Conservation (phyloP, 1,139 yeast species). For the Magnusiomyces sp. region DNA sequence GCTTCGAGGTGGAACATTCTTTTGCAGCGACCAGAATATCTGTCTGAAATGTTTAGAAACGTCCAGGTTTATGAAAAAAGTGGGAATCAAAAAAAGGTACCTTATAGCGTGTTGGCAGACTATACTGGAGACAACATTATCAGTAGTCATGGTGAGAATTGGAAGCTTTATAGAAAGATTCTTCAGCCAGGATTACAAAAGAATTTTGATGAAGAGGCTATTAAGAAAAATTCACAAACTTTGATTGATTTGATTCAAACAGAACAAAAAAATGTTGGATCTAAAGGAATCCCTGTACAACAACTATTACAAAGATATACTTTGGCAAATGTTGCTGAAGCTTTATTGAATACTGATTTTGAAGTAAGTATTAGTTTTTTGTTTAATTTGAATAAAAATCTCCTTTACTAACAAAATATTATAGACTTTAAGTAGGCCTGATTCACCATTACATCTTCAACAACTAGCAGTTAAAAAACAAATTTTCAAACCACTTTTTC, state of each 20-base stretch:
- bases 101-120: constrained; percentile 45
- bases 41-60: constrained; percentile 42
- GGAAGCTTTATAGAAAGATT: constrained; percentile 44
- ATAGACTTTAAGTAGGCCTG: constrained; percentile 26
- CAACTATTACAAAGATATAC: constrained; percentile 42
- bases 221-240: constrained; percentile 15
- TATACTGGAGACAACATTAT: constrained; percentile 59
- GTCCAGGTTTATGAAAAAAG: constrained; percentile 48
- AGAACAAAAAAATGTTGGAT: constrained; percentile 9
- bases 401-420: constrained; percentile 3
- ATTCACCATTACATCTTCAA: constrained; percentile 35
- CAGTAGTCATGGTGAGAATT: constrained; percentile 49
- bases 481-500: constrained; percentile 47
- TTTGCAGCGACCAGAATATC: constrained; percentile 42
- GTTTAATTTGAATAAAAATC: not conserved
- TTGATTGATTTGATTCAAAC: constrained; percentile 17
- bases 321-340: constrained; percentile 45
- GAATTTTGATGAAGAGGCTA: constrained; percentile 36
- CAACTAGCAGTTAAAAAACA: constrained; percentile 43
- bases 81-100: constrained; percentile 54
- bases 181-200: constrained; percentile 42
- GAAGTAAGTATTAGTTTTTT: constrained; percentile 21
- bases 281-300: constrained; percentile 26
- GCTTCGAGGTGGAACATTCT: constrained; percentile 58
- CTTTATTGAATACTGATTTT: constrained; percentile 45